Evolutionary conservation across 228 moss, liverwort and hornwort genomes (phyloP).

Genomic region (Sphagnum magellanicum): DNA sequence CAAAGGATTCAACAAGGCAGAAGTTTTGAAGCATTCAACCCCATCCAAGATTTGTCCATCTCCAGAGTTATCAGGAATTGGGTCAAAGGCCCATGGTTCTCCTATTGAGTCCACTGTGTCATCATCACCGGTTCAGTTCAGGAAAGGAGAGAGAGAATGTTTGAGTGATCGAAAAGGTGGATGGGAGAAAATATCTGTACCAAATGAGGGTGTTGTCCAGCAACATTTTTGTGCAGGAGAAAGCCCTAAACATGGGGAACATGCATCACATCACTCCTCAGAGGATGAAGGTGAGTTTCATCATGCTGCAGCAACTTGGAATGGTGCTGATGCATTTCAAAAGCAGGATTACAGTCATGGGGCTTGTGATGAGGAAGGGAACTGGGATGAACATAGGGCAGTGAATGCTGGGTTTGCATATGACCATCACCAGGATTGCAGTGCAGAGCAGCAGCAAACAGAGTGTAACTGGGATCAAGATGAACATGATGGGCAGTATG

Average conservation of each 20-base stretch:
- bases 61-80: slow-evolving; percentile 54
- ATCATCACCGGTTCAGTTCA: slow-evolving; percentile 70
- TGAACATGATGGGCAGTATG: slow-evolving; percentile 42
- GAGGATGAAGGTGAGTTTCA: slow-evolving; percentile 44
- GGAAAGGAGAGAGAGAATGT: slow-evolving; percentile 23
- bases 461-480: slow-evolving; percentile 53
- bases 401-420: slow-evolving; percentile 50
- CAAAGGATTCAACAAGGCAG: slow-evolving; percentile 18
- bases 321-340: slow-evolving; percentile 39
- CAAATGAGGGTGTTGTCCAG: slow-evolving; percentile 20
- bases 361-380: slow-evolving; percentile 61
- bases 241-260: slow-evolving; percentile 31
- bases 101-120: slow-evolving; percentile 94
- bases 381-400: slow-evolving; percentile 56
- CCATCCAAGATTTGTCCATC: slow-evolving; percentile 74
- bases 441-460: slow-evolving; percentile 7
- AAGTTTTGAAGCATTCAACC: slow-evolving; percentile 42
- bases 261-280: slow-evolving; percentile 30
- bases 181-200: slow-evolving; percentile 17
- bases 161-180: slow-evolving; percentile 18
- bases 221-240: slow-evolving; percentile 29
- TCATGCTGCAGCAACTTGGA: slow-evolving; percentile 20
- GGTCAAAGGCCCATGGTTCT: slow-evolving; percentile 66
- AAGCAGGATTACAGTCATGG: slow-evolving; percentile 56
- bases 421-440: slow-evolving; percentile 43